Conservation (phyloP, 2,329 filamentous ascomycete species). For the Claviceps monticola region DNA sequence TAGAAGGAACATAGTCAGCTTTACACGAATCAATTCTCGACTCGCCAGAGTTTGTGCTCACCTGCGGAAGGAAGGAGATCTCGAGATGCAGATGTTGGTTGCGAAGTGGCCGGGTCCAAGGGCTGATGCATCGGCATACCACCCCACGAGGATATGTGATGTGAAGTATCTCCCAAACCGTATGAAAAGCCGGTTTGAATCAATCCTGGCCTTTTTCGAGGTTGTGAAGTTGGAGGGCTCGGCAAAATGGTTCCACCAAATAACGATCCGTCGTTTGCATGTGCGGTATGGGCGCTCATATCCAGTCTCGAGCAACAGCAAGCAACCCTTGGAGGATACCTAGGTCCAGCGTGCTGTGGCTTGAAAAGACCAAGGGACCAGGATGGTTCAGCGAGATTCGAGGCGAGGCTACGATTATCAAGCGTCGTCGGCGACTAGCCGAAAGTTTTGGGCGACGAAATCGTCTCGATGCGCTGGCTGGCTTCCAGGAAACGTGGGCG, state of each 20-base stretch:
- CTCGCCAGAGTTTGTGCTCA: neutral
- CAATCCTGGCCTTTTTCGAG: constrained; percentile 6
- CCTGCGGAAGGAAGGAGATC: constrained; percentile 4
- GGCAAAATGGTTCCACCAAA: constrained; percentile 7
- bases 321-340: neutral
- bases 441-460: neutral
- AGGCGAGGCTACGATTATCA: neutral
- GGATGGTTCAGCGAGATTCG: neutral
- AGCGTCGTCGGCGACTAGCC: neutral
- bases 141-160: constrained; percentile 7
- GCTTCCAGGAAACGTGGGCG: neutral
- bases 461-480: neutral
- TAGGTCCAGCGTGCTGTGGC: neutral
- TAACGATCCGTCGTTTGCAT: constrained; percentile 6
- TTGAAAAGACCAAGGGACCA: neutral
- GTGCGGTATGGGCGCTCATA: constrained; percentile 5
- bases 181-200: constrained; percentile 8
- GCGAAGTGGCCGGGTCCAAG: neutral
- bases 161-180: constrained; percentile 4
- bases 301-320: neutral
- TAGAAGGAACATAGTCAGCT: constrained; percentile 5
- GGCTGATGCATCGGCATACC: neutral
- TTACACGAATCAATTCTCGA: neutral
- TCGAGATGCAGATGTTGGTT: constrained; percentile 8
- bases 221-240: constrained; percentile 7